These are phyloP conservation scores for Euphorbia peplus DNA, from an alignment of 345 rosid species.

Conservation along the genomic window DNA sequence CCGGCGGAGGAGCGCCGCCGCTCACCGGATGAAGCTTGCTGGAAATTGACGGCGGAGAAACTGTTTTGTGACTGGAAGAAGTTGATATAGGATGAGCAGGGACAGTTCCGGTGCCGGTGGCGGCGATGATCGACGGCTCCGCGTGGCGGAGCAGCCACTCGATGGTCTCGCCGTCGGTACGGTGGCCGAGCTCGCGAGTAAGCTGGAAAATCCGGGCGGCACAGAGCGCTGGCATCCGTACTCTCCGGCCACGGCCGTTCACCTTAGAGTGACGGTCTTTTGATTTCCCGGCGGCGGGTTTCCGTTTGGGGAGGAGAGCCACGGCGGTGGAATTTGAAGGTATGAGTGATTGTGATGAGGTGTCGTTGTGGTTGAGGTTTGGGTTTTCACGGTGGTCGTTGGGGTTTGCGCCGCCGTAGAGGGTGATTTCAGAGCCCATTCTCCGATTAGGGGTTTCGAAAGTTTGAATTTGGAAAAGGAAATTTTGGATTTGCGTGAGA, in stretches of 20 bases:
- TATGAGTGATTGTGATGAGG: not conserved
- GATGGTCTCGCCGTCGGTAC: conserved; percentile 63
- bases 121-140: conserved; percentile 54
- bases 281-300: conserved; percentile 15
- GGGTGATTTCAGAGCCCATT: conserved; percentile 16
- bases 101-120: conserved; percentile 52
- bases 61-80: conserved; percentile 27
- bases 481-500: not conserved
- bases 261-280: conserved; percentile 75
- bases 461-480: not conserved
- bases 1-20: not conserved
- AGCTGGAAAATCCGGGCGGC: conserved; percentile 76
- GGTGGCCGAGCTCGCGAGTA: conserved; percentile 70
- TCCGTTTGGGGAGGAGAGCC: conserved; percentile 4
- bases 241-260: conserved; percentile 68
- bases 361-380: conserved; percentile 18
- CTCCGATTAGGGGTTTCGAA: not conserved
- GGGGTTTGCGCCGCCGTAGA: conserved; percentile 4
- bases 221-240: conserved; percentile 64
- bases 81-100: conserved; percentile 40
- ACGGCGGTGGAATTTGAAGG: conserved; percentile 16
- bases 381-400: conserved; percentile 14
- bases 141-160: conserved; percentile 68
- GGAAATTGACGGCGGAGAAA: conserved; percentile 29
- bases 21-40: conserved; percentile 27